A percentile compares a stretch with the other conserved stretches of the same genome.
These are phyloP conservation scores for Adansonia gregorii DNA, from an alignment of 441 rosid species.

Conservation along the genomic window DNA sequence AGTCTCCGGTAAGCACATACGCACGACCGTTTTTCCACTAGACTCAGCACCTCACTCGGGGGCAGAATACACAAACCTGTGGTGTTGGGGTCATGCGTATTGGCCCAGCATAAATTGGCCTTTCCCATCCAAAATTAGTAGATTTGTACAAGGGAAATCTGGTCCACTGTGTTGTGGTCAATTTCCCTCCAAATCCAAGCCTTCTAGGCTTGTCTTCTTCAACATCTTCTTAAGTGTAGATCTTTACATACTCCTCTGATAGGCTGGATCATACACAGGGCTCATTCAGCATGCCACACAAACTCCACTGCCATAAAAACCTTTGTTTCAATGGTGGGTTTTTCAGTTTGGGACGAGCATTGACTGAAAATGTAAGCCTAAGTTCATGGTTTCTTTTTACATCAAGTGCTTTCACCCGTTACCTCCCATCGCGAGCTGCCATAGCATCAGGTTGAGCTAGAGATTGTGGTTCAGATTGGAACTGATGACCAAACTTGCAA, in stretches of 20 bases:
- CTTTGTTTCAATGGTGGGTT: constrained; percentile 63
- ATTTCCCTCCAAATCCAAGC: constrained; percentile 86
- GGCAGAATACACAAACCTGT: constrained; percentile 76
- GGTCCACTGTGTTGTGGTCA: constrained; percentile 91
- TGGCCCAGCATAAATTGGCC: constrained; percentile 82
- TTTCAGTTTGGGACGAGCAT: constrained; percentile 66
- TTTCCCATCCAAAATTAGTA: constrained; percentile 90
- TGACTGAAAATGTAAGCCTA: constrained; percentile 83
- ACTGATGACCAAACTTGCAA: constrained; percentile 62
- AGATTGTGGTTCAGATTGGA: constrained; percentile 60
- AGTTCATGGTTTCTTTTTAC: constrained; percentile 66
- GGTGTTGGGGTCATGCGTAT: constrained; percentile 90
- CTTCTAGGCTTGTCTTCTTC: constrained; percentile 65
- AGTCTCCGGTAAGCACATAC: constrained; percentile 77
- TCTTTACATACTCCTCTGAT: constrained; percentile 72
- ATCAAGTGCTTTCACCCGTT: constrained; percentile 88
- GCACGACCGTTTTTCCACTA: constrained; percentile 59
- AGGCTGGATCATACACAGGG: constrained; percentile 52
- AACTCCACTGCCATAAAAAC: constrained; percentile 73
- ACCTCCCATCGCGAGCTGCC: constrained; percentile 89
- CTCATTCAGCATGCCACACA: constrained; percentile 81
- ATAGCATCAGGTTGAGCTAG: constrained; percentile 66
- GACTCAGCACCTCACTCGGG: constrained; percentile 65
- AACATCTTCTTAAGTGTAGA: constrained; percentile 65
- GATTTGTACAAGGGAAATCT: constrained; percentile 76